Base-by-base conservation (phyloP, 495 filamentous ascomycete species). In the Sabuloglossum arenarium region DNA sequence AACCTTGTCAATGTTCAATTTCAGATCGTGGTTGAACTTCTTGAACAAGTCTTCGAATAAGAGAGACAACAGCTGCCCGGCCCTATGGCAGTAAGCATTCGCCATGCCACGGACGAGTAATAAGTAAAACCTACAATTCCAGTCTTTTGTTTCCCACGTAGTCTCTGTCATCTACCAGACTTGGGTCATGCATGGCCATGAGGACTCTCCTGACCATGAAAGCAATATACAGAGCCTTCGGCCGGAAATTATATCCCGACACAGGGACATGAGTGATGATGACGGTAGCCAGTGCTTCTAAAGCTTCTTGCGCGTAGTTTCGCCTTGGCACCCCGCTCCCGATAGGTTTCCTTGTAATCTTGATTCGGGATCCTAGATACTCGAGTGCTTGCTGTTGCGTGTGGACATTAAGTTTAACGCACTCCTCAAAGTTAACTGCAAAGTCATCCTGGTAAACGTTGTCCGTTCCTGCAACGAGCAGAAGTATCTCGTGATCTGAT, bases 1-100 rank as follows among this genome's bases (percentile, higher is more conserved):
- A 16, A 90, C 84, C 61, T 95, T 91, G 68, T 97, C 90, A 58
- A 99, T 85, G 59, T 82, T 88, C 64, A 81, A 75, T 68, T 94
- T 94, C 61, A 97, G 79, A 46, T 86, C 80, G 46, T 77, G 77
- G 60, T 88, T 85, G 62, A 94, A 91, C 58, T 85, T 85, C 69
- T 97, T 97, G 78, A 97, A 97, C 28, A 94, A 68, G 71, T 97
- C 91, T 66, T 97, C 93, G 62, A 99, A 99, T 0, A 99, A 77
- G 11, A 97, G 71, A n/a, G 91, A 86, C 57, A 99, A 67, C 61
- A 99, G 80, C 68, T 96, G 91, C 12, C 91, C 91, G 23, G 57
- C 57, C 53, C 55, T 56, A 23, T n/a, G 21, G 88, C 88, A 37
- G 39, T 63, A 49, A 64, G 58, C 23, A 56, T 52, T 6, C 29